Evolutionary conservation across 495 filamentous ascomycete genomes (phyloP), one percentile per base, ranked within the genome.

Genomic region (Stereocaulon alpinum): DNA sequence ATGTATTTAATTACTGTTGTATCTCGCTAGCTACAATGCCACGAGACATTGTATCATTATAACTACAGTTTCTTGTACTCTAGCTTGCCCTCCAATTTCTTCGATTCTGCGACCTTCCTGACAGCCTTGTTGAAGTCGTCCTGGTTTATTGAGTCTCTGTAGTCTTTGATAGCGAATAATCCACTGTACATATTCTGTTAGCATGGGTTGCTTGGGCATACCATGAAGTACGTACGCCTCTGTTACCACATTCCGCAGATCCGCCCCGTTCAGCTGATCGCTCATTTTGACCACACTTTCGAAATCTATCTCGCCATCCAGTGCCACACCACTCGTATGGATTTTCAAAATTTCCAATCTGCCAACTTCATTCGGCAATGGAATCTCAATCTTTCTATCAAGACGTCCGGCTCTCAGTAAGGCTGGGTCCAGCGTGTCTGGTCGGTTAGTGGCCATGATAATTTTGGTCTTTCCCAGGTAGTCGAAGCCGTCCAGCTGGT

Each of bases 231-330:
- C 88, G 73, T 82, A 95, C 90, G 94, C 94, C 79, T 99, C 94
- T 2, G 94, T 99, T 49, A 99, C 91, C 62, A 99, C 91, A 70
- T 99, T 99, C 65, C 94, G 80, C 69, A 99, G 74, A 82, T 99
- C 94, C 24, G 94, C 94, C 66, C 94, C 94, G 74, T 99, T 99
- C 42, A 97, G 80, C 42, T 91, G 89, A 67, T 99, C 94, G 66
- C 88, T 94, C 94, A 99, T 99, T 81, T 99, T 99, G 68, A 99
- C 94, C 34, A 99, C 88, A 67, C 90, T 96, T 80, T 99, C 94
- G 69, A 94, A 97, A 73, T 99, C 94, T 70, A 99, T 92, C 63
- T 99, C 94, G 9, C 93, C 93, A 53, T 97, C 93, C 51, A 87
- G 81, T 44, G 86, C 80, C 17, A 97, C 94, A 54, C 86, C 83